These are phyloP conservation scores for Schrenkiella parvula DNA, from an alignment of 345 rosid genomes.

Conservation along the genomic window DNA sequence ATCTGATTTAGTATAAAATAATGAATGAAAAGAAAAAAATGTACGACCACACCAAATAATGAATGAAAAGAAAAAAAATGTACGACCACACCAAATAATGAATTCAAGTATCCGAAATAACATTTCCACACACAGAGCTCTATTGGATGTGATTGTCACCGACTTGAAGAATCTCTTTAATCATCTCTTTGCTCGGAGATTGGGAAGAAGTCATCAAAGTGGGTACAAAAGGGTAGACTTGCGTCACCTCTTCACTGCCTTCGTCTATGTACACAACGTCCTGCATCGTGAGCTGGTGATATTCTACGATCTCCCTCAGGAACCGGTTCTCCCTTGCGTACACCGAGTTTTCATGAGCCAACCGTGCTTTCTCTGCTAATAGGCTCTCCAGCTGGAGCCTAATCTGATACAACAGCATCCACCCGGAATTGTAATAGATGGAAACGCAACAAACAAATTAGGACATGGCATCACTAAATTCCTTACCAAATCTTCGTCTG, in stretches of 20 bases:
- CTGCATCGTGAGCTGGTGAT: constrained; percentile 95
- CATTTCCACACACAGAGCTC: not conserved
- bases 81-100: not conserved
- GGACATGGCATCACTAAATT: not conserved
- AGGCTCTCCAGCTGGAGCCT: constrained; percentile 89
- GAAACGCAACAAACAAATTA: not conserved
- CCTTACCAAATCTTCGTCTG: constrained; percentile 87
- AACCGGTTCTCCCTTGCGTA: constrained; percentile 83
- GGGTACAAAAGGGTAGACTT: constrained; percentile 51
- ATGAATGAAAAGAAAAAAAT: not conserved
- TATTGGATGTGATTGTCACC: not conserved
- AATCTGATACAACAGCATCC: constrained; percentile 45
- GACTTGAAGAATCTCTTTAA: not conserved
- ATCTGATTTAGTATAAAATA: not conserved
- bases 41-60: not conserved
- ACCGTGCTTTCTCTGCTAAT: constrained; percentile 83
- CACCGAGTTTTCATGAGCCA: constrained; percentile 76
- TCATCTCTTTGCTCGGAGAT: not conserved
- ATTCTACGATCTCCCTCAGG: constrained; percentile 87
- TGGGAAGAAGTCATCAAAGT: not conserved
- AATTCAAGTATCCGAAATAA: not conserved
- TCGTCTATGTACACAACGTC: constrained; percentile 81
- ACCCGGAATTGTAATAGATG: not conserved
- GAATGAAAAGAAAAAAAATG: not conserved
- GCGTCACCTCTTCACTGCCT: constrained; percentile 62